These are phyloP conservation scores for Croton setiger DNA, from an alignment of 441 rosid species.

Conservation along the genomic window DNA sequence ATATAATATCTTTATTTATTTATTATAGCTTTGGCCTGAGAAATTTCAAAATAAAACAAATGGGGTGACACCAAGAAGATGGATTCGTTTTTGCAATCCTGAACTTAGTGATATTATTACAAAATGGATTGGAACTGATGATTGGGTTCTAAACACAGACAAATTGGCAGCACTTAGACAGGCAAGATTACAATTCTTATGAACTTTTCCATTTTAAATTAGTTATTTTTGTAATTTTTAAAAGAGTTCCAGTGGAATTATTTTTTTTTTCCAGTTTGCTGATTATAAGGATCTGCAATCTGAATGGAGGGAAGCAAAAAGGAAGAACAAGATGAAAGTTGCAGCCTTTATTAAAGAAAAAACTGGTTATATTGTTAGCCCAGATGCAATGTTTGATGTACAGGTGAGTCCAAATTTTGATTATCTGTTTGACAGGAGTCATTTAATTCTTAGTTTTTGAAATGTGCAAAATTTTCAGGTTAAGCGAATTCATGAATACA, in stretches of 20 bases:
- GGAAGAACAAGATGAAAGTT: constrained; percentile 43
- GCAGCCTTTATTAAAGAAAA: constrained; percentile 33
- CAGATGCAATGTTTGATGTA: constrained; percentile 46
- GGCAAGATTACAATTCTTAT: constrained; percentile 19
- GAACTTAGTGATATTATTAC: constrained; percentile 47
- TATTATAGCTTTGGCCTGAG: constrained; percentile 54
- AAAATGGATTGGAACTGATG: constrained; percentile 57
- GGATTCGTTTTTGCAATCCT: constrained; percentile 65
- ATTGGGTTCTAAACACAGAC: constrained; percentile 44
- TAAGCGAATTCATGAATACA: constrained; percentile 46
- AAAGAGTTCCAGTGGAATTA: background rate
- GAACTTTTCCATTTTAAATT: background rate
- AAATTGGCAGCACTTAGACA: constrained; percentile 28
- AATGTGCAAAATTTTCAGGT: constrained; percentile 21
- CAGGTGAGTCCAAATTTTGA: constrained; percentile 24
- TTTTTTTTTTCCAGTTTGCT: constrained; percentile 33
- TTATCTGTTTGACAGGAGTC: background rate
- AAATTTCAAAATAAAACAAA: constrained; percentile 70
- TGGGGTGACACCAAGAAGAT: constrained; percentile 71
- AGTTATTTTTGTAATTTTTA: background rate
- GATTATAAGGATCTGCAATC: constrained; percentile 30
- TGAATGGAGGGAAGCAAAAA: constrained; percentile 39
- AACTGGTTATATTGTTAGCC: constrained; percentile 39
- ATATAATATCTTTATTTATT: background rate
- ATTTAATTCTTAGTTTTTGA: too few species aligned